These are phyloP conservation scores for Serpula lacrymans DNA, from an alignment of 768 basidiomycete species.

Conservation along the genomic window DNA sequence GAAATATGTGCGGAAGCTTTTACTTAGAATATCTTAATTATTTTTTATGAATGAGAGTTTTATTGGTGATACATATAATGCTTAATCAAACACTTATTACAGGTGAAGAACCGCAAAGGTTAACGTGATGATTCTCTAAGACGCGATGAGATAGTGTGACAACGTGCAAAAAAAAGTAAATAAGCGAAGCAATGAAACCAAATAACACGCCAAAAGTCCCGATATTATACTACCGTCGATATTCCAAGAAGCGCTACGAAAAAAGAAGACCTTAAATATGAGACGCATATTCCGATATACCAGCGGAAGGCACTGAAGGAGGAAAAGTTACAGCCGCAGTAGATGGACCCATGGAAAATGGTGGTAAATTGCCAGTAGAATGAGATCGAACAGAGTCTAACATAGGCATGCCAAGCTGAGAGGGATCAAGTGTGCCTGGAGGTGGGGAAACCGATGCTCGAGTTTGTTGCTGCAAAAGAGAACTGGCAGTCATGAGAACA, in stretches of 20 bases:
- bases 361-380: constrained; percentile 28
- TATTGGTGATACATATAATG: constrained; percentile 33
- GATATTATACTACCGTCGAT: constrained; percentile 22
- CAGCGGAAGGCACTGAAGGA: constrained; percentile 18
- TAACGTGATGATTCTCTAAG: too few relatives aligned
- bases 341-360: constrained; percentile 20
- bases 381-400: constrained; percentile 31
- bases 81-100: constrained; percentile 26
- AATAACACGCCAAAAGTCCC: constrained; percentile 24
- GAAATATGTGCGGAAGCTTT: constrained; percentile 43
- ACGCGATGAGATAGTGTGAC: constrained; percentile 22
- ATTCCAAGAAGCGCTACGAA: constrained; percentile 11
- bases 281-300: constrained; percentile 22
- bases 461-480: constrained; percentile 46
- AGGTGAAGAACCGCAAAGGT: constrained; percentile 11
- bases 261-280: constrained; percentile 14
- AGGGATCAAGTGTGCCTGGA: constrained; percentile 20
- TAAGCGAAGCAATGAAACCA: constrained; percentile 19
- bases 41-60: constrained; percentile 20
- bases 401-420: constrained; percentile 20
- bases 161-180: constrained; percentile 19
- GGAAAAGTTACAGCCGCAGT: constrained; percentile 17
- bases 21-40: constrained; percentile 21
- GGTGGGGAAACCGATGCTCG: constrained; percentile 25
- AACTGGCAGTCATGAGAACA: constrained; percentile 69